Evolutionary conservation across 2,329 filamentous ascomycete genomes (phyloP), one percentile per base, ranked within the genome.

Genomic region (Penicillium sp.): DNA sequence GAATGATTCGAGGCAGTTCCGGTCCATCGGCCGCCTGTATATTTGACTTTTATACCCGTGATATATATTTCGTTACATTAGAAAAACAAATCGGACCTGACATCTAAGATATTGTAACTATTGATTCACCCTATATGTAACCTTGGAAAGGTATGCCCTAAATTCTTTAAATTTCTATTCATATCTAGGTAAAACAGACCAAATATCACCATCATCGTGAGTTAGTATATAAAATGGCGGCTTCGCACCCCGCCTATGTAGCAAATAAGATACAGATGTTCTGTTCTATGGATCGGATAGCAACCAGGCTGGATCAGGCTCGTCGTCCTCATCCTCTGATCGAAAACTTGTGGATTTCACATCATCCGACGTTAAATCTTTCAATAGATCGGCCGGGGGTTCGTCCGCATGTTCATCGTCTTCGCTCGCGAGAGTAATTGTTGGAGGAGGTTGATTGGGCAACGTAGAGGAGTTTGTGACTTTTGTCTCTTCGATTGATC

Each of bases 221-320:
- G n/a, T 43, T n/a, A n/a, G 18, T 23, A 46, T 24, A 18, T n/a
- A 7, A 1, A 23, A 14, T 33, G 18, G 9, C 42, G n/a, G n/a
- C n/a, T n/a, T n/a, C n/a, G n/a, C n/a, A n/a, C n/a, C n/a, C n/a
- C n/a, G n/a, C n/a, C n/a, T n/a, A n/a, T n/a, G n/a, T n/a, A n/a
- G n/a, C 8, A 20, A 6, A 3, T 26, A 24, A 28, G 12, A 30
- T 6, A 30, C 28, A 5, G 4, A 30, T 23, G n/a, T n/a, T n/a
- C n/a, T n/a, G n/a, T n/a, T 7, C 28, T 62, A 64, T 50, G 62
- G 55, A 56, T 66, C 65, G 38, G 70, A 73, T 23, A 77, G 66
- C 24, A 77, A 61, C 67, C 75, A 74, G 16, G 74, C 69, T 26
- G 74, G 74, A 63, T 77, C 75, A 6, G 74, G 75, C 18, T 75